Evolutionary conservation across 441 rosid genomes (phyloP).

Genomic region (Populus hybrid): DNA sequence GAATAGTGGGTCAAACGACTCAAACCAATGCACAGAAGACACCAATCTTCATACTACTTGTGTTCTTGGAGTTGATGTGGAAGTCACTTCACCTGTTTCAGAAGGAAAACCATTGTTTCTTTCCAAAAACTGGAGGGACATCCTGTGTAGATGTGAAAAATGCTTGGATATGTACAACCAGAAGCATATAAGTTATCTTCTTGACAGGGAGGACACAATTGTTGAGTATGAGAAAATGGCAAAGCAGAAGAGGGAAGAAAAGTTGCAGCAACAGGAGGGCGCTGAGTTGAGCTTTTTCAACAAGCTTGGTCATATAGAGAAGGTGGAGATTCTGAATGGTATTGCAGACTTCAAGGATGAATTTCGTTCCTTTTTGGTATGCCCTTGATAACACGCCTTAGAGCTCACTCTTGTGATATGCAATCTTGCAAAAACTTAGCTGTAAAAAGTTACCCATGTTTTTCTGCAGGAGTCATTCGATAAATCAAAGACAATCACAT

Average conservation of each 20-base stretch:
- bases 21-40: conserved; percentile 23
- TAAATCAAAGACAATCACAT: conserved; percentile 71
- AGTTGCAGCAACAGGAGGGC: conserved; percentile 77
- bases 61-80: conserved; percentile 36
- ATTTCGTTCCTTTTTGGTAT: conserved; percentile 68
- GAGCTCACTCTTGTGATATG: neutral
- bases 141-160: conserved; percentile 67
- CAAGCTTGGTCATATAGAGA: conserved; percentile 79
- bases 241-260: conserved; percentile 86
- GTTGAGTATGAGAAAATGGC: conserved; percentile 83
- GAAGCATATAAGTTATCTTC: conserved; percentile 57
- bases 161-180: conserved; percentile 61
- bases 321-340: conserved; percentile 86
- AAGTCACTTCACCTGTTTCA: conserved; percentile 22
- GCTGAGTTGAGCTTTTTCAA: conserved; percentile 59
- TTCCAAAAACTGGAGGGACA: conserved; percentile 76
- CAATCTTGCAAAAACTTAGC: neutral
- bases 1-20: conserved; percentile 20
- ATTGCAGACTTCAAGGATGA: conserved; percentile 77
- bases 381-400: neutral
- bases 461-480: conserved; percentile 63
- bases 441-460: neutral
- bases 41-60: conserved; percentile 29
- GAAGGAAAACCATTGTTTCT: conserved; percentile 68
- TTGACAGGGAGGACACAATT: conserved; percentile 82